A percentile compares a stretch with the other conserved stretches of the same genome.
phyloP scores from a whole-genome alignment of 129 eudicot genomes.

The Escallonia herrerae region DNA sequence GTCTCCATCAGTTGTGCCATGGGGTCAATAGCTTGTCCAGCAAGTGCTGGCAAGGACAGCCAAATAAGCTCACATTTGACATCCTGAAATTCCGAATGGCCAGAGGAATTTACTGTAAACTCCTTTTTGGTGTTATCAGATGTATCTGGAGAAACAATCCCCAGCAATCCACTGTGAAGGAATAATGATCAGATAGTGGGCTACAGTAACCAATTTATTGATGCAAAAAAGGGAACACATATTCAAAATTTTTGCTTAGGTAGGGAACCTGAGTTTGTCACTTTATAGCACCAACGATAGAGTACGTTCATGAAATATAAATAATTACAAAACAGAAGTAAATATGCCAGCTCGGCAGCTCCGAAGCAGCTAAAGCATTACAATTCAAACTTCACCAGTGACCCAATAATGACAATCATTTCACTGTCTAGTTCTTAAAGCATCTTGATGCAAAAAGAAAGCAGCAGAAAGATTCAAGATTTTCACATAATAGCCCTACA shows the following conservation, averaged over 20 bases:
- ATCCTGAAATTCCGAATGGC: conserved; percentile 27
- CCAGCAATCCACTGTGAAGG: conserved; percentile 40
- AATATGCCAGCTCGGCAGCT: no score
- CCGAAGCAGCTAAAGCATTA: no score
- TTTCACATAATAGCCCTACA: no score
- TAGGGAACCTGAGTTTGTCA: no score
- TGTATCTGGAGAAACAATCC: conserved; percentile 22
- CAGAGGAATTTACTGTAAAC: neutral
- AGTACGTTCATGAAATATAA: neutral
- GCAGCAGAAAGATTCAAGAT: no score
- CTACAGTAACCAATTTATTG: neutral
- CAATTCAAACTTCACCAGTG: no score
- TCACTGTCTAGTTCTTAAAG: no score
- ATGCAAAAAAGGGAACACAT: neutral
- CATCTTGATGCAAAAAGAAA: no score
- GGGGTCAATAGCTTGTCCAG: conserved; percentile 95
- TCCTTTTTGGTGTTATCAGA: conserved; percentile 13
- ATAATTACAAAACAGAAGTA: no score
- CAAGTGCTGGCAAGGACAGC: conserved; percentile 82
- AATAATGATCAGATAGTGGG: conserved; percentile 6
- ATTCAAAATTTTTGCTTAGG: neutral
- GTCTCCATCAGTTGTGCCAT: conserved; percentile 91
- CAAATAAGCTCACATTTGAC: conserved; percentile 56
- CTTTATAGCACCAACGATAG: neutral
- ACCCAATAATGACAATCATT: no score